phyloP scores from a whole-genome alignment of 495 filamentous ascomycete genomes.

The Delitschia confertaspora region DNA sequence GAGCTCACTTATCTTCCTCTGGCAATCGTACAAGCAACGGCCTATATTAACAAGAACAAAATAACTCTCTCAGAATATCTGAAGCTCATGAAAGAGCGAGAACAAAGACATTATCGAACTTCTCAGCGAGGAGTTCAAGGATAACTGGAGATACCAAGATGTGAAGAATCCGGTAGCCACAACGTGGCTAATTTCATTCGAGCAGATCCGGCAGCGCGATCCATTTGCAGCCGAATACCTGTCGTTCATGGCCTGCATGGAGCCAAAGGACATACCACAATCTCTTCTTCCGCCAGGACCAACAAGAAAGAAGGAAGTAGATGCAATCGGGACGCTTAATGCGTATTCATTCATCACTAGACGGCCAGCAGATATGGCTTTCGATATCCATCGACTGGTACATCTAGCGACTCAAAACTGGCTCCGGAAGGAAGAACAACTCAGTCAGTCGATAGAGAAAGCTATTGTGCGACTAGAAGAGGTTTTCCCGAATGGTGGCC shows the following conservation, averaged over 20 bases:
- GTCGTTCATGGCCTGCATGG: slow-evolving; percentile 39
- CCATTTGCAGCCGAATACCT: slow-evolving; percentile 34
- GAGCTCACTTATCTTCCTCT: slow-evolving; percentile 4
- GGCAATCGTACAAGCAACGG: slow-evolving; percentile 11
- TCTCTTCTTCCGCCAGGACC: slow-evolving; percentile 28
- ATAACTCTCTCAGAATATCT: slow-evolving; percentile 34
- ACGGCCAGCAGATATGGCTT: slow-evolving; percentile 29
- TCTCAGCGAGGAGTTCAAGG: slow-evolving; percentile 44
- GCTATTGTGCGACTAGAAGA: not conserved
- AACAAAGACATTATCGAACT: slow-evolving; percentile 37
- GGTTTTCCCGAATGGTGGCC: not conserved
- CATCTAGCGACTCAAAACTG: slow-evolving; percentile 40
- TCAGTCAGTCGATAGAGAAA: not conserved
- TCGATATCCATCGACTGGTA: slow-evolving; percentile 42
- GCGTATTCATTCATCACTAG: slow-evolving; percentile 15
- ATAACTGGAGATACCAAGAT: slow-evolving; percentile 37
- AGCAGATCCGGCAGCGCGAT: slow-evolving; percentile 36
- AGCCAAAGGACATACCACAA: slow-evolving; percentile 38
- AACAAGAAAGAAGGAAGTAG: slow-evolving; percentile 26
- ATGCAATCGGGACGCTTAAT: slow-evolving; percentile 22
- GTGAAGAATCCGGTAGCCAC: slow-evolving; percentile 44
- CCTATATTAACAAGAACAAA: slow-evolving; percentile 5
- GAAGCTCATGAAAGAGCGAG: slow-evolving; percentile 35
- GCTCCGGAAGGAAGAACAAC: slow-evolving; percentile 18
- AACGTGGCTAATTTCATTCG: slow-evolving; percentile 49